Percentiles rank a stretch among this genome's conserved stretches.
These are phyloP conservation scores for Pseudozyma tsukubaensis DNA, from an alignment of 1,284 basidiomycete genomes.

Conservation along the genomic window DNA sequence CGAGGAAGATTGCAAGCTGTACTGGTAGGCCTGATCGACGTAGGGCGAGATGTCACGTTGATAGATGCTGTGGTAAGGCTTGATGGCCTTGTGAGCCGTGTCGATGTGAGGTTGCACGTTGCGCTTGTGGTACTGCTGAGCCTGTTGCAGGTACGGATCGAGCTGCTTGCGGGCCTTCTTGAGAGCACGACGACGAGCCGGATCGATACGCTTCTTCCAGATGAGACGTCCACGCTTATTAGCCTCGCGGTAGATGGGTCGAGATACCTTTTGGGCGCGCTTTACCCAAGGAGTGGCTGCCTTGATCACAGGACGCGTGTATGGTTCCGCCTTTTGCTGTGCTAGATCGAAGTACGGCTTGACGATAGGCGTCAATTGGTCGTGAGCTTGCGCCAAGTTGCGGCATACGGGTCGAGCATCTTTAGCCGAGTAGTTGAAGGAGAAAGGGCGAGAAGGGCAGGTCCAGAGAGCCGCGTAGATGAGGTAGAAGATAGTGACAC, in stretches of 20 bases:
- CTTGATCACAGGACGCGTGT: constrained; percentile 55
- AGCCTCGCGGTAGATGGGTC: constrained; percentile 50
- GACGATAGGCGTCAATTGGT: constrained; percentile 55
- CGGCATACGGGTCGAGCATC: constrained; percentile 60
- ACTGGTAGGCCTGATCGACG: constrained; percentile 47
- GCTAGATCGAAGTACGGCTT: constrained; percentile 44
- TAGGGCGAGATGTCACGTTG: constrained; percentile 66
- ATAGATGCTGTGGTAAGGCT: constrained; percentile 65
- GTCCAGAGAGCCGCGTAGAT: constrained; percentile 59
- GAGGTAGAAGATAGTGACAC: constrained; percentile 51
- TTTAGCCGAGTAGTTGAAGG: constrained; percentile 58
- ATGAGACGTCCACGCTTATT: constrained; percentile 47
- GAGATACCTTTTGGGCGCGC: constrained; percentile 40
- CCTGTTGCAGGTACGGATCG: constrained; percentile 57
- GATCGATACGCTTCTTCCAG: constrained; percentile 61
- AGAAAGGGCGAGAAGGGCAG: constrained; percentile 60
- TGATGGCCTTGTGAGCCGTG: constrained; percentile 47
- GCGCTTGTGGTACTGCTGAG: constrained; percentile 56
- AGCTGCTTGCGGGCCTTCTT: constrained; percentile 52
- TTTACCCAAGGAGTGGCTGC: constrained; percentile 47
- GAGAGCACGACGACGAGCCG: constrained; percentile 48
- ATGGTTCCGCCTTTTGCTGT: constrained; percentile 54
- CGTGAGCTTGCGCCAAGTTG: constrained; percentile 55
- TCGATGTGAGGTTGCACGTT: constrained; percentile 63
- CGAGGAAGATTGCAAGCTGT: constrained; percentile 44